Evolutionary conservation across 805 yeast genomes (phyloP).

Genomic region (Cyberlindnera americana): DNA sequence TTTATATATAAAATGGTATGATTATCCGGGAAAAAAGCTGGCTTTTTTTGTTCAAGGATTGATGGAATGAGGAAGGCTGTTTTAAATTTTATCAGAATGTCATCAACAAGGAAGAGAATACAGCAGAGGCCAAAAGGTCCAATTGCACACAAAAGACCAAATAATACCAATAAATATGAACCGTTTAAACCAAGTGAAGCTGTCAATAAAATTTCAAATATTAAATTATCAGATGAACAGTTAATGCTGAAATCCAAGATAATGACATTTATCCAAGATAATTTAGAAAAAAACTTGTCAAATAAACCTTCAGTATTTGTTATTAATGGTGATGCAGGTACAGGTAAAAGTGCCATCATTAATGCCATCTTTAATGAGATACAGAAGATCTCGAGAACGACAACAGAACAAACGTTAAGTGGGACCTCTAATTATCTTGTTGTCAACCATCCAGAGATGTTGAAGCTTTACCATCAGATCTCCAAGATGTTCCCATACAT

Average conservation of each 20-base stretch:
- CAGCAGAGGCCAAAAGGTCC: slow-evolving; percentile 1
- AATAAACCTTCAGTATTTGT: slow-evolving; percentile 35
- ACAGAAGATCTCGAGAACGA: slow-evolving; percentile 29
- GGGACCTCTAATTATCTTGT: slow-evolving; percentile 36
- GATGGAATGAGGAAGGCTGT: too few relatives aligned
- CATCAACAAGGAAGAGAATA: slow-evolving; percentile 1
- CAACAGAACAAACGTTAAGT: slow-evolving; percentile 21
- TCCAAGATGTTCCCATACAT: slow-evolving; percentile 36
- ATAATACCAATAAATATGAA: slow-evolving; percentile 1
- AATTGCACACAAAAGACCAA: slow-evolving; percentile 8
- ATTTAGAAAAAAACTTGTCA: slow-evolving; percentile 16
- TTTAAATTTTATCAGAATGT: background rate
- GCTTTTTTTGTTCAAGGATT: too few relatives aligned
- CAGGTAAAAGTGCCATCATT: slow-evolving; percentile 43
- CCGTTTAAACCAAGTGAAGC: slow-evolving; percentile 25
- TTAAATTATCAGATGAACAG: slow-evolving; percentile 38
- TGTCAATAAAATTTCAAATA: slow-evolving; percentile 35
- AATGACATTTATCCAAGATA: slow-evolving; percentile 29
- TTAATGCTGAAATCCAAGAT: slow-evolving; percentile 27
- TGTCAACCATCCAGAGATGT: slow-evolving; percentile 48
- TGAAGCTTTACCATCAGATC: slow-evolving; percentile 40
- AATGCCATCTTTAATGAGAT: slow-evolving; percentile 42
- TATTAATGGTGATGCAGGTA: slow-evolving; percentile 47
- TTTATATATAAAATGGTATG: too few relatives aligned
- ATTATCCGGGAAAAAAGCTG: too few relatives aligned